Evolutionary conservation across 768 basidiomycete genomes (phyloP).

Genomic region (Suillus lakei): DNA sequence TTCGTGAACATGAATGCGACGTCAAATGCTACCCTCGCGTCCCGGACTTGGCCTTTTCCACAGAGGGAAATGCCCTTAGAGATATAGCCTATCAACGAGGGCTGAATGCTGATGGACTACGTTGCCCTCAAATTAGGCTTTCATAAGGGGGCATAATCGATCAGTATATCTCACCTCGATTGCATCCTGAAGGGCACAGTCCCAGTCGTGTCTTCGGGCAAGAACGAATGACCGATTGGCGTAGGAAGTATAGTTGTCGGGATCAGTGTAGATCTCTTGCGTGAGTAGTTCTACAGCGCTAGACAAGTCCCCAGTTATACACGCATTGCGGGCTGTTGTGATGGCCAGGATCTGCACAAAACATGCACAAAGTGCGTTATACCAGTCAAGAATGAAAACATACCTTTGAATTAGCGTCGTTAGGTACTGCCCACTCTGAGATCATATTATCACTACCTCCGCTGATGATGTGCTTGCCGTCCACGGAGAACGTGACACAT

Average conservation of each 20-base stretch:
- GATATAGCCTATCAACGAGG: neutral
- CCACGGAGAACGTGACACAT: no score
- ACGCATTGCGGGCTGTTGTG: neutral
- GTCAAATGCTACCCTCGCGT: neutral
- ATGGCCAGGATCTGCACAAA: neutral
- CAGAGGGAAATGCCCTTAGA: neutral
- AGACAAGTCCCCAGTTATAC: neutral
- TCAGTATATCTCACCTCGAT: neutral
- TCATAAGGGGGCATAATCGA: neutral
- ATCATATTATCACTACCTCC: no score
- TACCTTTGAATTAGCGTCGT: neutral
- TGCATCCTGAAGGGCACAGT: neutral
- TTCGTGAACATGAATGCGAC: neutral
- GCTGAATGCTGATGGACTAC: neutral
- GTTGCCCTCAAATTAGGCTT: neutral
- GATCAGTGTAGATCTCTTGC: neutral
- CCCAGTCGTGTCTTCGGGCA: neutral
- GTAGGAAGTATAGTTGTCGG: neutral
- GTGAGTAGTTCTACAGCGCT: neutral
- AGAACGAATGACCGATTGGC: neutral
- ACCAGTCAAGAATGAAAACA: neutral
- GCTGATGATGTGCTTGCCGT: no score
- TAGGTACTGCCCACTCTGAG: no score
- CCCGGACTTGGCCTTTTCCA: neutral
- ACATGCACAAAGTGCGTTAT: neutral